Evolutionary conservation across 2,329 filamentous ascomycete species (phyloP).

Genomic region (Colletotrichum sp.): DNA sequence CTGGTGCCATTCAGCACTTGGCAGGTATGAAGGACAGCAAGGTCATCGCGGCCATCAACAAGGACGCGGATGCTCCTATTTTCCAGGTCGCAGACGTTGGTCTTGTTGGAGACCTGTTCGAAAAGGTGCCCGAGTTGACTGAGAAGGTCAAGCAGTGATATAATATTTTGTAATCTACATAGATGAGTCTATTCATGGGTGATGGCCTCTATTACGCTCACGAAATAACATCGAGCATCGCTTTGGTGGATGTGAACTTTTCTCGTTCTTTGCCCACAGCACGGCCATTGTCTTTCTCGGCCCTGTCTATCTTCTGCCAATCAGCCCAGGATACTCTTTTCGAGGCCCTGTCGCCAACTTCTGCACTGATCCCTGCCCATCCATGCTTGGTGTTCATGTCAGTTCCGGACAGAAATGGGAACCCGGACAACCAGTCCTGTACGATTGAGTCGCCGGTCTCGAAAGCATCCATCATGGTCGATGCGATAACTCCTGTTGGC

Average conservation of each 20-base stretch:
- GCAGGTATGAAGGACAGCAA: constrained; percentile 99
- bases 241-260: constrained; percentile 62
- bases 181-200: not conserved
- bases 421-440: constrained; percentile 69
- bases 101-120: constrained; percentile 92
- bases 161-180: not conserved
- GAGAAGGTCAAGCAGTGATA: constrained; percentile 79
- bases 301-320: constrained; percentile 83
- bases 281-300: constrained; percentile 72
- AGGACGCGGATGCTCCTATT: constrained; percentile 95
- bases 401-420: constrained; percentile 39
- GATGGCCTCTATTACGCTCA: constrained; percentile 39
- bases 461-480: constrained; percentile 95
- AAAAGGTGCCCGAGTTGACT: constrained; percentile 93
- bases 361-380: constrained; percentile 77
- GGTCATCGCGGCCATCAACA: constrained; percentile 98
- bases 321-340: constrained; percentile 78
- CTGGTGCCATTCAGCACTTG: constrained; percentile 95
- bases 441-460: constrained; percentile 83
- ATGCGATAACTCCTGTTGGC: constrained; percentile 93
- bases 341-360: constrained; percentile 61
- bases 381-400: constrained; percentile 46
- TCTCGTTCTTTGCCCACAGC: constrained; percentile 78
- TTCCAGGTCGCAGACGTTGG: constrained; percentile 98
- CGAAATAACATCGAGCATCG: constrained; percentile 59